phyloP scores from a whole-genome alignment of 441 rosid species.

The Arabidopsis lyrata region DNA sequence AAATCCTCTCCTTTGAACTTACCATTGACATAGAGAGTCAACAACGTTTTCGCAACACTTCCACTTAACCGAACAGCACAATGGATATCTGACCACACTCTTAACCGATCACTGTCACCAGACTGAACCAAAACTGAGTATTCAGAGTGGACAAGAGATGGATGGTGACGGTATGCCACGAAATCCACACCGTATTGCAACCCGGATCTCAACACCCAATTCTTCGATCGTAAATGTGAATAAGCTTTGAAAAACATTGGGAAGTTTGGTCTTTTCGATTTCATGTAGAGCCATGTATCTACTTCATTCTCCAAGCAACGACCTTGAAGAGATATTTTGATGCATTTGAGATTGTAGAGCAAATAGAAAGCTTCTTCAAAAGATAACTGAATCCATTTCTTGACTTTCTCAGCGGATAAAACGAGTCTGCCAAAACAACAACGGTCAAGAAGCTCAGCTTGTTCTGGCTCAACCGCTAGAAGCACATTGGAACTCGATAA shows the following conservation, averaged over 20 bases:
- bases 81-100: slow-evolving; percentile 71
- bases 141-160: slow-evolving; percentile 78
- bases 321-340: slow-evolving; percentile 51
- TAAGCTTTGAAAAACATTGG: slow-evolving; percentile 69
- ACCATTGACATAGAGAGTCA: slow-evolving; percentile 51
- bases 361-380: slow-evolving; percentile 80
- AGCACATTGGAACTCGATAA: slow-evolving; percentile 56
- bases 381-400: slow-evolving; percentile 65
- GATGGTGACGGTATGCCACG: slow-evolving; percentile 72
- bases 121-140: slow-evolving; percentile 62
- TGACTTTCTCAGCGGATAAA: slow-evolving; percentile 56
- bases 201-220: slow-evolving; percentile 76
- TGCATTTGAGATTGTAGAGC: slow-evolving; percentile 59
- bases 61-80: slow-evolving; percentile 62
- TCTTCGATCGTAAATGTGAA: slow-evolving; percentile 60
- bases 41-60: slow-evolving; percentile 66
- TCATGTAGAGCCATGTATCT: slow-evolving; percentile 60
- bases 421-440: slow-evolving; percentile 65
- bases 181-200: slow-evolving; percentile 74
- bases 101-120: slow-evolving; percentile 55
- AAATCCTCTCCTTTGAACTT: slow-evolving; percentile 40
- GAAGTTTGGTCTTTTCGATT: slow-evolving; percentile 47
- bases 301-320: slow-evolving; percentile 38
- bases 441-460: slow-evolving; percentile 56
- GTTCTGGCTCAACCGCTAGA: slow-evolving; percentile 53